These are phyloP conservation scores for Cadophora sp. DNA, from an alignment of 2,329 filamentous ascomycete species.

Conservation along the genomic window DNA sequence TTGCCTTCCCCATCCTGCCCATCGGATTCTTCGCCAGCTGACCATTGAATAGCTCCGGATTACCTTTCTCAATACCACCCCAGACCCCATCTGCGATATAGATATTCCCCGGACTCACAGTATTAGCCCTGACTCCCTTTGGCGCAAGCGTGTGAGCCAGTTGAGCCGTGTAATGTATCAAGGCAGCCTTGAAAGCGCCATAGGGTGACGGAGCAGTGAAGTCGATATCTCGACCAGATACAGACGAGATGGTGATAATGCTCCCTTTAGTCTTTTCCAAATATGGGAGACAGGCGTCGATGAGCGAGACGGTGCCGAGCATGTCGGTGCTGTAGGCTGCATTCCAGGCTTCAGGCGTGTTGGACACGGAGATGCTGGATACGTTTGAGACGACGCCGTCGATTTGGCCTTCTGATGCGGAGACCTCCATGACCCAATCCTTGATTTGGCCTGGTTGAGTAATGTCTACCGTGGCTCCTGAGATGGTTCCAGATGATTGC, in stretches of 20 bases:
- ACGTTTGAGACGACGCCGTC: conserved; percentile 37
- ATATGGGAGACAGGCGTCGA: conserved; percentile 44
- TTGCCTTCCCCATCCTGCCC: conserved; percentile 26
- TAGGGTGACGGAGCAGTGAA: conserved; percentile 48
- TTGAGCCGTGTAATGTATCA: conserved; percentile 47
- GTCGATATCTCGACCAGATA: conserved; percentile 47
- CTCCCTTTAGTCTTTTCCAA: conserved; percentile 45
- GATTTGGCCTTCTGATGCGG: conserved; percentile 26
- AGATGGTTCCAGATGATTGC: conserved; percentile 21
- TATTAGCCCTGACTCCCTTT: conserved; percentile 47
- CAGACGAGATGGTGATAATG: conserved; percentile 46
- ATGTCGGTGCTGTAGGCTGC: conserved; percentile 45
- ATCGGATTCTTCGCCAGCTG: conserved; percentile 31
- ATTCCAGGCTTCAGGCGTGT: conserved; percentile 40
- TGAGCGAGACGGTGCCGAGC: conserved; percentile 44
- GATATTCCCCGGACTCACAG: conserved; percentile 46
- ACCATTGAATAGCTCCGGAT: conserved; percentile 42
- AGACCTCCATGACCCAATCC: conserved; percentile 31
- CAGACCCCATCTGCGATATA: conserved; percentile 47
- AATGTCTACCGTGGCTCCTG: conserved; percentile 34
- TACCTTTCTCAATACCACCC: conserved; percentile 43
- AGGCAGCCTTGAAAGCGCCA: conserved; percentile 46
- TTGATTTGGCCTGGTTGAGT: conserved; percentile 24
- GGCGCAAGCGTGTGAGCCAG: conserved; percentile 45
- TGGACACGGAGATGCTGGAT: conserved; percentile 41